Conservation (phyloP, 495 filamentous ascomycete genomes). For the Podospora didyma region DNA sequence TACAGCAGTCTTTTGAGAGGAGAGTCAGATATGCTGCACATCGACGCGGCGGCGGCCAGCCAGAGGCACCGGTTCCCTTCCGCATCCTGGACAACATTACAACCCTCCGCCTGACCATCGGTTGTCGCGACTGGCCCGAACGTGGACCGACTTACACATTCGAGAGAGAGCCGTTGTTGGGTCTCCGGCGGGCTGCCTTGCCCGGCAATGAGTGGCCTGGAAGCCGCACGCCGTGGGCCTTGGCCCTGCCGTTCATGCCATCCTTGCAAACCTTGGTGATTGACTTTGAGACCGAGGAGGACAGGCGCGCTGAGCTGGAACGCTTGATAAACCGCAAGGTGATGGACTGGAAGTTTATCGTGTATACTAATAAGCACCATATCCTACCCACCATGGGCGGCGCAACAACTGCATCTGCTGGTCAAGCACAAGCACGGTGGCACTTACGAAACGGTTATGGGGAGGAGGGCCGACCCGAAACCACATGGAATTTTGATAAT, state of each 20-base stretch:
- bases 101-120: slow-evolving; percentile 3
- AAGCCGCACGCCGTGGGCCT: neutral
- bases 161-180: neutral
- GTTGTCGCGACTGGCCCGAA: neutral
- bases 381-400: too few relatives aligned
- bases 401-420: too few relatives aligned
- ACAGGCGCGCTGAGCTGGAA: neutral
- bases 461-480: too few relatives aligned
- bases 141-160: neutral
- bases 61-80: neutral
- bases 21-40: too few relatives aligned
- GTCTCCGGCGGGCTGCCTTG: neutral
- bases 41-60: too few relatives aligned
- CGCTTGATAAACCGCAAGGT: neutral
- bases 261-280: neutral
- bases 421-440: too few relatives aligned
- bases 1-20: neutral
- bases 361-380: neutral
- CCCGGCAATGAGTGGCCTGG: neutral
- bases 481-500: too few relatives aligned
- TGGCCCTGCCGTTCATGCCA: neutral
- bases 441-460: too few relatives aligned
- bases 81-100: neutral
- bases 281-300: slow-evolving; percentile 1
- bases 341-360: neutral